A percentile compares a stretch with the other conserved stretches of the same genome.
These are phyloP conservation scores for Ceriops zippeliana DNA, from an alignment of 345 rosid genomes.

Conservation along the genomic window DNA sequence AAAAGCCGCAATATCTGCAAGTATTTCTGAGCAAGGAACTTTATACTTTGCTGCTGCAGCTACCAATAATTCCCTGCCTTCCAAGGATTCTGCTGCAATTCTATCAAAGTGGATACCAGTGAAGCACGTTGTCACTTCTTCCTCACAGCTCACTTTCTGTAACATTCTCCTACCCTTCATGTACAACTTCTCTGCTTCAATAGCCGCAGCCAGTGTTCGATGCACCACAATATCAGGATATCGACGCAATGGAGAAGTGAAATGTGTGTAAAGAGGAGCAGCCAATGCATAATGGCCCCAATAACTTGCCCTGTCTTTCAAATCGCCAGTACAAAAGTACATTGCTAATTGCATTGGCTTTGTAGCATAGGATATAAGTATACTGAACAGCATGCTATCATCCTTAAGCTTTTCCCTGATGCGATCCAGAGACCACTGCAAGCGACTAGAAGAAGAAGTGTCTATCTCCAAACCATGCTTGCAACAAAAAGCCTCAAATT, in stretches of 20 bases:
- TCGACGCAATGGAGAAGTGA: constrained; percentile 86
- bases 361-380: constrained; percentile 64
- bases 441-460: constrained; percentile 64
- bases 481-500: constrained; percentile 70
- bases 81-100: constrained; percentile 52
- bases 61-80: constrained; percentile 54
- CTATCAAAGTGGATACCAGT: constrained; percentile 56
- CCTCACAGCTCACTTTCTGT: constrained; percentile 10
- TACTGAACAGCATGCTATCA: constrained; percentile 57
- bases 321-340: constrained; percentile 74
- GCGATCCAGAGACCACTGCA: constrained; percentile 53
- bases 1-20: constrained; percentile 55
- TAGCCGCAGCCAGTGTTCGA: constrained; percentile 73
- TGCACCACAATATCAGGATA: constrained; percentile 90
- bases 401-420: constrained; percentile 61
- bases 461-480: constrained; percentile 73
- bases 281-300: constrained; percentile 90
- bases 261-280: constrained; percentile 83
- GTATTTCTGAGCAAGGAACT: constrained; percentile 46
- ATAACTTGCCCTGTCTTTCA: constrained; percentile 46
- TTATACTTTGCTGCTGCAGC: constrained; percentile 59
- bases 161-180: constrained; percentile 25
- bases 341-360: constrained; percentile 77
- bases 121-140: constrained; percentile 37
- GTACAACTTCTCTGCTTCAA: constrained; percentile 67